Evolutionary conservation across 1,139 yeast species (phyloP), one percentile per base, ranked within the genome.

Genomic region (Protomyces inouyei): DNA sequence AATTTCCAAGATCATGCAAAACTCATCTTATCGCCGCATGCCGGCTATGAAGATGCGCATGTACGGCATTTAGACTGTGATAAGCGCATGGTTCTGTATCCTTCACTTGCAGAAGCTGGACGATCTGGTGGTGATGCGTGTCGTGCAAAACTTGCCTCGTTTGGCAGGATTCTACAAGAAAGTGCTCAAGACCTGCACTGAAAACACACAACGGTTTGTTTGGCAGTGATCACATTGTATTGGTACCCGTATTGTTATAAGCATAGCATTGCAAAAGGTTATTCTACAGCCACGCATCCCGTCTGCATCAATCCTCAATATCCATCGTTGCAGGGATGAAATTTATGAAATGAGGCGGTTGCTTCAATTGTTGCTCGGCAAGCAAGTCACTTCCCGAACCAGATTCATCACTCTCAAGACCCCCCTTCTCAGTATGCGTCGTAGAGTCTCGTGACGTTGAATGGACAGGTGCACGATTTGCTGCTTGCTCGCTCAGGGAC

Each of bases 1-100:
- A 56, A 61, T 36, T 64, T 53, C 18, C 40, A 51, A 23, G 57
- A 52, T 16, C 63, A 59, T 43, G 43, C 63, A 32, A 59, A 59
- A 40, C n/a, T 59, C 40, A 59, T 59, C 57, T 14, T 59, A 3
- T 51, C 57, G 3, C 43, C 35, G 21, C 38, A 28, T 43, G 21
- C 52, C n/a, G 52, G 25, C 12, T 21, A 18, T 3, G 8, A 8
- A 10, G 52, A 52, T n/a, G 23, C 35, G 3, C 52, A 48, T 3
- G 45, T 59, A 2, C 63, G 63, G 43, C 52, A 32, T 43, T 52
- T 59, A 10, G 57, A 52, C 14, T 28, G 52, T 2, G 57, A 37
- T 16, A 59, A 59, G 53, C 48, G 23, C 6, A 43, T 43, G 48
- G 5, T 43, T n/a, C 48, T 5, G 9, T 43, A 43, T 18, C 21